Conservation (phyloP, 2,329 filamentous ascomycete genomes). For the Fusarium pilosicola region DNA sequence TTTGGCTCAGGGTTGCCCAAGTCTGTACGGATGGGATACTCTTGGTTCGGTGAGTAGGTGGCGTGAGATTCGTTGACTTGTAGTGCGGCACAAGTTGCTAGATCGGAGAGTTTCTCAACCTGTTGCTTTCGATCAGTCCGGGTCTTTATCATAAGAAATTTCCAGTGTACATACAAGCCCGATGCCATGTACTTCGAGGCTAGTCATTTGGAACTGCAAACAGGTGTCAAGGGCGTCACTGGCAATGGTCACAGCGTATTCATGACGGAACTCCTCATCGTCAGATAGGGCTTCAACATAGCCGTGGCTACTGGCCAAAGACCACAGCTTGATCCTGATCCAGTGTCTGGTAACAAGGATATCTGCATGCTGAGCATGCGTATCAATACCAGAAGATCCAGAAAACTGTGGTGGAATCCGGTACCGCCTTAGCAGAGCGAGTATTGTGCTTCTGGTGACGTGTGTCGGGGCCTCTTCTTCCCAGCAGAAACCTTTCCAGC, state of each 20-base stretch:
- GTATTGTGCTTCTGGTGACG: neutral
- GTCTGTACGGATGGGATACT: neutral
- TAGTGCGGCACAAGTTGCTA: neutral
- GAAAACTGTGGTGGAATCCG: neutral
- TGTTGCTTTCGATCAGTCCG: neutral
- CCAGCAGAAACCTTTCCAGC: neutral
- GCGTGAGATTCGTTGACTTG: neutral
- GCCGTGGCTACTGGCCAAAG: neutral
- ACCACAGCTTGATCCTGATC: neutral
- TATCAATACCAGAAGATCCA: neutral
- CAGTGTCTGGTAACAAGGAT: neutral
- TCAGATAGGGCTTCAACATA: neutral
- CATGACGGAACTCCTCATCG: neutral
- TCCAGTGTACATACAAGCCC: neutral
- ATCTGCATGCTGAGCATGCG: neutral
- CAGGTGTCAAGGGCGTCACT: neutral
- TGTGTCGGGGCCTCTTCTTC: neutral
- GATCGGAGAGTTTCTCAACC: neutral
- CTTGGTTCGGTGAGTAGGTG: neutral
- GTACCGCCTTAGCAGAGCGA: neutral
- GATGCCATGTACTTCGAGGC: neutral
- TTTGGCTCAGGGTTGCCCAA: rapidly evolving
- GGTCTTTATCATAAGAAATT: rapidly evolving
- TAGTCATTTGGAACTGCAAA: neutral
- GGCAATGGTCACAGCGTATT: neutral